Evolutionary conservation across 2,329 filamentous ascomycete species (phyloP).

Genomic region (Colletotrichum eleusines): DNA sequence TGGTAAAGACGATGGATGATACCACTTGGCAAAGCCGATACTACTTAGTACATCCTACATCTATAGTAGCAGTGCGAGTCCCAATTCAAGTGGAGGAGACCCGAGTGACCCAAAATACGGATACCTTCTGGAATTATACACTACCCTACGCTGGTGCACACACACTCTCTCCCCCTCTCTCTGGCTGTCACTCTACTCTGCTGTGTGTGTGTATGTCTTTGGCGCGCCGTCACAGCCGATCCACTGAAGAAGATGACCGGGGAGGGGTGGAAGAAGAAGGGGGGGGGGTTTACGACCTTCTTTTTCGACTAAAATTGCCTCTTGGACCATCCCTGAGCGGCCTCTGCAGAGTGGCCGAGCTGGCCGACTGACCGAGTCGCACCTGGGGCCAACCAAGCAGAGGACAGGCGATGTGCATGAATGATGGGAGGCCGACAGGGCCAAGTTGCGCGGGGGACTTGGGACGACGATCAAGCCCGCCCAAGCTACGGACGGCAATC

Average conservation of each 20-base stretch:
- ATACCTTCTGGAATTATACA: slow-evolving; percentile 43
- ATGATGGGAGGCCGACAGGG: slow-evolving; percentile 3
- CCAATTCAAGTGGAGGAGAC: slow-evolving; percentile 22
- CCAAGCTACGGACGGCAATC: neutral
- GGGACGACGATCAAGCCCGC: slow-evolving; percentile 24
- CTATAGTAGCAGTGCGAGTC: no score
- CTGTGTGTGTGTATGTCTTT: neutral
- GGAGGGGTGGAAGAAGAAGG: neutral
- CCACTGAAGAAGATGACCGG: slow-evolving; percentile 40
- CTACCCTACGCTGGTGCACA: slow-evolving; percentile 20
- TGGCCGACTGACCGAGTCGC: slow-evolving; percentile 39
- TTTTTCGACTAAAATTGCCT: slow-evolving; percentile 41
- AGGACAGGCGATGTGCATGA: slow-evolving; percentile 39
- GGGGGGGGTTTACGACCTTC: neutral
- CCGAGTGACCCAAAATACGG: slow-evolving; percentile 32
- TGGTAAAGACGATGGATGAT: slow-evolving; percentile 5
- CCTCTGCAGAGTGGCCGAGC: slow-evolving; percentile 35
- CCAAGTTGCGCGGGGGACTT: slow-evolving; percentile 7
- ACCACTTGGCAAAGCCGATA: no score
- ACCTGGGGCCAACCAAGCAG: slow-evolving; percentile 22
- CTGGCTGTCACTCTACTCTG: neutral
- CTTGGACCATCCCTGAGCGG: slow-evolving; percentile 39
- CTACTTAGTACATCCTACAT: neutral
- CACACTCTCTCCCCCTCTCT: neutral
- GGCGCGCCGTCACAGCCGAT: slow-evolving; percentile 41